Evolutionary conservation across 805 yeast species (phyloP).

Genomic region (Lachancea meyersii): DNA sequence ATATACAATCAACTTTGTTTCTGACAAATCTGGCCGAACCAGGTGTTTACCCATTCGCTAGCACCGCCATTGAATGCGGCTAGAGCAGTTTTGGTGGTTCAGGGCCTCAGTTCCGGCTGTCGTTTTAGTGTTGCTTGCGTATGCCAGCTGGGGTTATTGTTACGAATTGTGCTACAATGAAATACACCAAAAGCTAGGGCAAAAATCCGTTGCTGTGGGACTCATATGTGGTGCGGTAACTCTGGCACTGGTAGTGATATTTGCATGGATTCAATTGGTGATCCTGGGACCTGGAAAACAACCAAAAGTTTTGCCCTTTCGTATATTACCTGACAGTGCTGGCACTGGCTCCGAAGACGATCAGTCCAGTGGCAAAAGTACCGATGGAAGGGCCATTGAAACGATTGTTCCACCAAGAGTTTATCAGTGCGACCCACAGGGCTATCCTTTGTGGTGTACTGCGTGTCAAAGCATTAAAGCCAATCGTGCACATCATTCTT

Average conservation of each 20-base stretch:
- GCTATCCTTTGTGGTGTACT: slow-evolving; percentile 73
- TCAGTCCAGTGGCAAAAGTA: slow-evolving; percentile 3
- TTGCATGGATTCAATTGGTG: slow-evolving; percentile 21
- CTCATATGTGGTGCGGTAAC: slow-evolving; percentile 15
- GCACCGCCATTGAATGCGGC: neutral
- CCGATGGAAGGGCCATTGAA: slow-evolving; percentile 3
- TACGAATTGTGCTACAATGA: slow-evolving; percentile 40
- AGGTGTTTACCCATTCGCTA: neutral
- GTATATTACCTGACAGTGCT: slow-evolving; percentile 11
- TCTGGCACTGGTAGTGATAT: slow-evolving; percentile 11
- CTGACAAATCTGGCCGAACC: no score
- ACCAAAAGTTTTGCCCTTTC: slow-evolving; percentile 23
- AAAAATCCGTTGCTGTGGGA: slow-evolving; percentile 20
- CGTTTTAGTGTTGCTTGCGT: slow-evolving; percentile 33
- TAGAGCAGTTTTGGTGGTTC: slow-evolving; percentile 5
- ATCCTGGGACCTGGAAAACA: slow-evolving; percentile 26
- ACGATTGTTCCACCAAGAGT: slow-evolving; percentile 45
- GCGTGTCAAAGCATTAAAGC: slow-evolving; percentile 59
- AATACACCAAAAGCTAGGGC: slow-evolving; percentile 12
- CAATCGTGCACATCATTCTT: slow-evolving; percentile 66
- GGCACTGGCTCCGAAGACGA: neutral
- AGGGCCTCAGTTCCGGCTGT: slow-evolving; percentile 25
- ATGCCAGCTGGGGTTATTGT: slow-evolving; percentile 39
- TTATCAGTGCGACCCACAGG: slow-evolving; percentile 64
- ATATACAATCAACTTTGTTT: neutral